These are phyloP conservation scores for Reutealis trisperma DNA, from an alignment of 345 rosid species.

Conservation along the genomic window DNA sequence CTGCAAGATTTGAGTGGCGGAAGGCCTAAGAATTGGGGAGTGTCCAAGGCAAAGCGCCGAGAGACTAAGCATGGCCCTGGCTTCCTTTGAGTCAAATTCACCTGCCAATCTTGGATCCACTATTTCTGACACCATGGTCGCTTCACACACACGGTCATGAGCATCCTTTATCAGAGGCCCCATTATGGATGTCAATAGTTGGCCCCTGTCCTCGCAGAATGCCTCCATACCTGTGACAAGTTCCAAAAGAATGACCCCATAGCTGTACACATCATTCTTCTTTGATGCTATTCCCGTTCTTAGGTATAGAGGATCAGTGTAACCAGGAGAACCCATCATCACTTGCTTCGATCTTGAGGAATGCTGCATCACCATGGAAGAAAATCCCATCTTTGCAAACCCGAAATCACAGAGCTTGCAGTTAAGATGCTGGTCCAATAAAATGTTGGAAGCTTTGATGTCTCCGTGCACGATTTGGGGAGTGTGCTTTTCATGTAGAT, in stretches of 20 bases:
- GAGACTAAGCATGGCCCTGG: slow-evolving; percentile 45
- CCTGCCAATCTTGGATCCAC: slow-evolving; percentile 62
- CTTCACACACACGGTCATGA: not conserved
- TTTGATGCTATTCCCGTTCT: slow-evolving; percentile 77
- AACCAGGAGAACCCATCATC: slow-evolving; percentile 83
- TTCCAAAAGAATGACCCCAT: slow-evolving; percentile 75
- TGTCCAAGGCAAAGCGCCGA: slow-evolving; percentile 55
- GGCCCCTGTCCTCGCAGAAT: slow-evolving; percentile 59
- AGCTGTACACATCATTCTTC: slow-evolving; percentile 83
- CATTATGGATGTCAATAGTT: slow-evolving; percentile 45
- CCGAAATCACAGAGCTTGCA: slow-evolving; percentile 91
- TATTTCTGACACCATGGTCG: slow-evolving; percentile 34
- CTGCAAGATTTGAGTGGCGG: slow-evolving; percentile 50
- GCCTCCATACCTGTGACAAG: slow-evolving; percentile 76
- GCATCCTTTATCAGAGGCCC: slow-evolving; percentile 36
- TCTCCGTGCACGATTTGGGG: slow-evolving; percentile 85
- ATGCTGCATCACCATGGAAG: slow-evolving; percentile 57
- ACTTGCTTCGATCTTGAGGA: slow-evolving; percentile 45
- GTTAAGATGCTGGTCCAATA: slow-evolving; percentile 64
- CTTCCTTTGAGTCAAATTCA: slow-evolving; percentile 57
- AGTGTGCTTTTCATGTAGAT: slow-evolving; percentile 68
- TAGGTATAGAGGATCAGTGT: slow-evolving; percentile 84
- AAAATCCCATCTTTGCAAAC: slow-evolving; percentile 82
- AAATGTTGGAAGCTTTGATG: slow-evolving; percentile 75
- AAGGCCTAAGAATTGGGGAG: slow-evolving; percentile 58